Percentiles rank a stretch among this genome's conserved stretches.
These are phyloP conservation scores for Mucor indicus DNA, from an alignment of 371 early-diverging fungal species.

Conservation along the genomic window DNA sequence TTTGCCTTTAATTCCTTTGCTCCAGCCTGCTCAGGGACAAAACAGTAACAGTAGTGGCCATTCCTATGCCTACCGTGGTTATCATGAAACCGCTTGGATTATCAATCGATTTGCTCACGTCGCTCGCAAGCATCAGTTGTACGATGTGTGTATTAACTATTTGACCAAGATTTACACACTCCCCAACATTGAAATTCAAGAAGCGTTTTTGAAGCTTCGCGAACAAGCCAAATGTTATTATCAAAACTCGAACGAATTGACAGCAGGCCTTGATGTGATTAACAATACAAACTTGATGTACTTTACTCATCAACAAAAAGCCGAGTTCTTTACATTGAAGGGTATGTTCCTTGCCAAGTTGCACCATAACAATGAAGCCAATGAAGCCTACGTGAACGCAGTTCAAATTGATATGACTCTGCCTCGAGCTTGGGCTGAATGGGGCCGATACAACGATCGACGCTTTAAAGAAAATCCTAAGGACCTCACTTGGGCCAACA, in stretches of 20 bases:
- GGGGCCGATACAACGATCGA: slow-evolving; percentile 95
- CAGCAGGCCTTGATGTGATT: slow-evolving; percentile 95
- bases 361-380: slow-evolving; percentile 85
- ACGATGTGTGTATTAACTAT: slow-evolving; percentile 91
- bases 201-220: slow-evolving; percentile 95
- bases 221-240: slow-evolving; percentile 99
- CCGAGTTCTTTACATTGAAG: slow-evolving; percentile 97
- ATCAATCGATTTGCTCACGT: slow-evolving; percentile 99
- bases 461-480: slow-evolving; percentile 81
- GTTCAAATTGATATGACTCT: slow-evolving; percentile 83
- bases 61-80: slow-evolving; percentile 94
- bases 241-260: slow-evolving; percentile 77
- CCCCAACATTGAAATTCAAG: slow-evolving; percentile 99
- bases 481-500: slow-evolving; percentile 81
- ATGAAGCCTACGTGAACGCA: slow-evolving; percentile 90
- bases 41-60: slow-evolving; percentile 60
- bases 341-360: slow-evolving; percentile 93
- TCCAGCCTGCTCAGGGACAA: slow-evolving; percentile 50
- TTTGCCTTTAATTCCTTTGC: slow-evolving; percentile 78
- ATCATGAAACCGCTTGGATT: slow-evolving; percentile 99
- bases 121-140: slow-evolving; percentile 93
- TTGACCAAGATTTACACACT: slow-evolving; percentile 97
- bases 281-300: slow-evolving; percentile 98
- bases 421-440: slow-evolving; percentile 96
- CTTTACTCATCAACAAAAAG: slow-evolving; percentile 91